Percentiles rank a stretch among this genome's conserved stretches.
phyloP scores from a whole-genome alignment of 805 yeast species.

The Monosporozyma yasuniensis region DNA sequence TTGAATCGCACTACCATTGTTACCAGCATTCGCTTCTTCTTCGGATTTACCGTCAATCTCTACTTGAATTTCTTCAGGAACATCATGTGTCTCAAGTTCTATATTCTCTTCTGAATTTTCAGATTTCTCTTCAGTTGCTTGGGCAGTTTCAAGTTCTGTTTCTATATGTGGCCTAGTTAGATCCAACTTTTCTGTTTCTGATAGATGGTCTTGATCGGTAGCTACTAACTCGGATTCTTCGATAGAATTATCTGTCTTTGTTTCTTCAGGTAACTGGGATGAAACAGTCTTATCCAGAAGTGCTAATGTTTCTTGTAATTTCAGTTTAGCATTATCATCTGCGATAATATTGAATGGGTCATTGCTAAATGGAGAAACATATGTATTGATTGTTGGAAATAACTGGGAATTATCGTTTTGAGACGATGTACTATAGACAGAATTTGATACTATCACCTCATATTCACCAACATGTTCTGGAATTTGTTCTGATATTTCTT shows the following conservation, averaged over 20 bases:
- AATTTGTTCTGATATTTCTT: neutral
- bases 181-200: neutral
- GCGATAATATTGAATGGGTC: conserved; percentile 12
- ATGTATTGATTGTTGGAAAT: conserved; percentile 7
- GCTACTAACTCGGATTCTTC: neutral
- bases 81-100: neutral
- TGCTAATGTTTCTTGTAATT: neutral
- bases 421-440: conserved; percentile 20
- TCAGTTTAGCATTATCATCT: neutral
- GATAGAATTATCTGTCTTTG: neutral
- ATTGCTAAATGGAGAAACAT: conserved; percentile 17
- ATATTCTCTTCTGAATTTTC: neutral
- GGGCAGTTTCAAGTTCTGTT: neutral
- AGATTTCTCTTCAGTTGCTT: neutral
- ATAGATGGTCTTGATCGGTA: too few species aligned
- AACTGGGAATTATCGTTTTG: conserved; percentile 11
- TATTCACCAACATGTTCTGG: conserved; percentile 5
- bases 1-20: neutral
- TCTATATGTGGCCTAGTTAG: too few species aligned
- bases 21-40: neutral
- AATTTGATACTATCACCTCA: conserved; percentile 15
- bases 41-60: too few species aligned
- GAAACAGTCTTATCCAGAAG: neutral
- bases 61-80: neutral
- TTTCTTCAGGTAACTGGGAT: neutral